Conservation (phyloP, 495 filamentous ascomycete species). For the Penicillium canariense region DNA sequence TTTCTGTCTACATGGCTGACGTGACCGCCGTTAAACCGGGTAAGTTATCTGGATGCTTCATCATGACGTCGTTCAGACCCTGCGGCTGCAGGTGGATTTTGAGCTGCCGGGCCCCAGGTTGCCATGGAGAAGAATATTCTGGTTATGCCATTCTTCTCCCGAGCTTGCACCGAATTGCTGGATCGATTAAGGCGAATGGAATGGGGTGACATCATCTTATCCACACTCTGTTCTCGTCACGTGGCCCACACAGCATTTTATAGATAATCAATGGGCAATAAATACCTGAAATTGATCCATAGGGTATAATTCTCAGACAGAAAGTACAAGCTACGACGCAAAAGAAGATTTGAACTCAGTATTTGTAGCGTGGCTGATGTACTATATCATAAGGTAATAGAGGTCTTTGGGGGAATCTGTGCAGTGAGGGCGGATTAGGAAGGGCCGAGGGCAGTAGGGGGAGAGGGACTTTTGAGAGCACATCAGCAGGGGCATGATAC, state of each 20-base stretch:
- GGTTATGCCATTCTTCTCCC: not conserved
- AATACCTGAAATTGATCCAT: not conserved
- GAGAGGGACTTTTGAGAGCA: conserved; percentile 33
- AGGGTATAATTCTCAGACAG: not conserved
- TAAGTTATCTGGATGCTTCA: conserved; percentile 16
- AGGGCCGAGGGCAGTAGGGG: conserved; percentile 2
- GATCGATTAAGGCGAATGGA: not conserved
- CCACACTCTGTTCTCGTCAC: not conserved
- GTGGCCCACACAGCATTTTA: not conserved
- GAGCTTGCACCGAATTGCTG: not conserved
- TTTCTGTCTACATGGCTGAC: conserved; percentile 9
- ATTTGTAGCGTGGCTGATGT: conserved; percentile 27
- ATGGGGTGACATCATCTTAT: not conserved
- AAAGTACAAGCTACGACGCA: not conserved
- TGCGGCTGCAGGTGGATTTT: not conserved
- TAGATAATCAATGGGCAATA: not conserved
- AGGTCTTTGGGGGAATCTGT: conserved; percentile 33
- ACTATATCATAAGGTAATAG: conserved; percentile 24
- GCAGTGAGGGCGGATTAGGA: conserved; percentile 28
- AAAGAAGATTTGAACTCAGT: conserved; percentile 4
- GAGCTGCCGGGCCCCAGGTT: not conserved
- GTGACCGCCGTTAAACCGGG: conserved; percentile 20
- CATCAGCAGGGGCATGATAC: conserved; percentile 26
- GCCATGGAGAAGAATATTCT: not conserved
- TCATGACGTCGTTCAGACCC: conserved; percentile 28